Evolutionary conservation across 208 protist genomes (phyloP), one percentile per base, ranked within the genome.

Genomic region (Porcisia hertigi): DNA sequence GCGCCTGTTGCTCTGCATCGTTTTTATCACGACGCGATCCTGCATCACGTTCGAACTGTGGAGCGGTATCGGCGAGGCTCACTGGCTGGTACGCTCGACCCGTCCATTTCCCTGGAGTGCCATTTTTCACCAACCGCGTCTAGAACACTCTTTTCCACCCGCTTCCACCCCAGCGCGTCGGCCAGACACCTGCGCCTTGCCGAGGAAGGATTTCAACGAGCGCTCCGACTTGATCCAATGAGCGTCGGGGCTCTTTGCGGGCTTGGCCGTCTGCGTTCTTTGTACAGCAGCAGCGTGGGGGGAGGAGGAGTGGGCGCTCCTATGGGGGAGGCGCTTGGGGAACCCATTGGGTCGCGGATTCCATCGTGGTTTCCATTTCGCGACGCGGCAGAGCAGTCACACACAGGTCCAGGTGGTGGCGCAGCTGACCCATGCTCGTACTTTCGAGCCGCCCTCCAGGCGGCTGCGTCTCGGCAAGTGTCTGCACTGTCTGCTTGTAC

Each of bases 241-340:
- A 79, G 86, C 76, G 70, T 84, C 45, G 87, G 87, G 12, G 87
- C 87, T 7, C 76, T 92, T 30, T 92, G 87, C 67, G 87, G 87
- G 30, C 79, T 86, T 62, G 87, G 87, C 5, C 87, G 87, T 34
- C 80, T 88, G 65, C 81, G 80, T 47, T 85, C 64, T n/a, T 72
- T 92, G 12, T 75, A 69, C 23, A 18, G 11, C 18, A 58, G 54
- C 8, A 25, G 18, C 16, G 57, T 67, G 39, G 64, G 34, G 11
- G 59, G 14, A 45, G 39, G n/a, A 52, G 62, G 41, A 0, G 69
- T 14, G 18, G 11, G 9, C 60, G n/a, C 45, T 14, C 1, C 39
- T 20, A 2, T 12, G 34, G 25, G 41, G 23, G 18, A 55, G 11
- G 3, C 30, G 57, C 0, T 34, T 83, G 25, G 18, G 16, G 23